Evolutionary conservation across 805 yeast genomes (phyloP).

Genomic region (Cyberlindnera lachancei): DNA sequence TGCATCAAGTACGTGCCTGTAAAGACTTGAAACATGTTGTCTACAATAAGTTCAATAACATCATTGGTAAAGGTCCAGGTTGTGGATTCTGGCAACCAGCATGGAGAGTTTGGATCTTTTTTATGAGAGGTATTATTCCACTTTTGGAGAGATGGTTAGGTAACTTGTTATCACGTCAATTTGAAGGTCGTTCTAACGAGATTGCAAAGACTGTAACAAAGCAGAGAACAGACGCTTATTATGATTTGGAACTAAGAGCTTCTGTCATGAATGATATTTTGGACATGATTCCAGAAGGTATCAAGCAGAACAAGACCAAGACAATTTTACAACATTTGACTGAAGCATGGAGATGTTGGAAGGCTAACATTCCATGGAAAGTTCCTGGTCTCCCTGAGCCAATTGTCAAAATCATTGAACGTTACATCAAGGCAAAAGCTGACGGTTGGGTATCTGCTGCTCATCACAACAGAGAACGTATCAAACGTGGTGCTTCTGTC

Average conservation of each 20-base stretch:
- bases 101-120: conserved; percentile 94
- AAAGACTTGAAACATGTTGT: conserved; percentile 92
- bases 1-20: conserved; percentile 96
- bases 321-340: conserved; percentile 87
- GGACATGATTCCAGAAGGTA: conserved; percentile 95
- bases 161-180: conserved; percentile 82
- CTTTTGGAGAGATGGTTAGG: conserved; percentile 92
- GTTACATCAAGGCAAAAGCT: conserved; percentile 91
- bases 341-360: conserved; percentile 99
- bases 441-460: conserved; percentile 96
- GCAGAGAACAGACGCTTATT: conserved; percentile 91
- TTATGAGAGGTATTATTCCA: conserved; percentile 88
- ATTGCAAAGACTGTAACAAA: conserved; percentile 91
- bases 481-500: conserved; percentile 81
- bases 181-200: conserved; percentile 92
- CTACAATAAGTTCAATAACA: conserved; percentile 71
- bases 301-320: conserved; percentile 79
- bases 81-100: conserved; percentile 99
- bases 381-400: conserved; percentile 96
- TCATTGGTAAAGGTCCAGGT: conserved; percentile 97
- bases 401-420: conserved; percentile 73
- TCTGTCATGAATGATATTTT: conserved; percentile 92
- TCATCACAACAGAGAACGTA: conserved; percentile 84
- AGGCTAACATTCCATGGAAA: conserved; percentile 96
- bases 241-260: conserved; percentile 86